Conservation (phyloP, 192 early-diverging fungal species). For the Funneliformis mosseae region DNA sequence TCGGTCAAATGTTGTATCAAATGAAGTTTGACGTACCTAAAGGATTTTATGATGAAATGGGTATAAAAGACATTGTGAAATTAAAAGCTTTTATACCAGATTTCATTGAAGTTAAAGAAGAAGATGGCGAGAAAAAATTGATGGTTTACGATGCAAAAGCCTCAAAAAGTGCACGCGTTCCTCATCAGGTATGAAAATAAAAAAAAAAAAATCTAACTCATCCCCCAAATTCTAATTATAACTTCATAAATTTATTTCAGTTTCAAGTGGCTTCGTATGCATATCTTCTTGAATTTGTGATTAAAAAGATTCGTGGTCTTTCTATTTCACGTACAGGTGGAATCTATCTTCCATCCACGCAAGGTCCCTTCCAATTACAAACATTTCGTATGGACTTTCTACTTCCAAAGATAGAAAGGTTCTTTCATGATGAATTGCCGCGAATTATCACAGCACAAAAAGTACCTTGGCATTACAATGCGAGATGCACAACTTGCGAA, state of each 20-base stretch:
- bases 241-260: not conserved
- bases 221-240: no score
- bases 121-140: not conserved
- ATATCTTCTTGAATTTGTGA: constrained; percentile 26
- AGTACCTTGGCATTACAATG: constrained; percentile 35
- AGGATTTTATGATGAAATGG: constrained; percentile 28
- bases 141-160: constrained; percentile 38
- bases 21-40: constrained; percentile 28
- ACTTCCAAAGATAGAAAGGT: constrained; percentile 34
- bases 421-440: constrained; percentile 30
- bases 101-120: constrained; percentile 31
- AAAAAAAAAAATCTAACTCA: no score
- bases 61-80: constrained; percentile 14
- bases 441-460: not conserved
- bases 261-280: constrained; percentile 40
- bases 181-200: constrained; percentile 34
- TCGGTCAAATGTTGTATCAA: constrained; percentile 36
- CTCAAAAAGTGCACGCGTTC: constrained; percentile 31
- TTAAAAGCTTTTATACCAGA: constrained; percentile 36
- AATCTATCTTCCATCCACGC: constrained; percentile 27
- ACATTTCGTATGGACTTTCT: constrained; percentile 42
- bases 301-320: constrained; percentile 26
- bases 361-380: not conserved
- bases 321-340: constrained; percentile 29
- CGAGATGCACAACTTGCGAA: constrained; percentile 34